These are phyloP conservation scores for Cochlearia excelsa DNA, from an alignment of 345 rosid species.

Conservation along the genomic window DNA sequence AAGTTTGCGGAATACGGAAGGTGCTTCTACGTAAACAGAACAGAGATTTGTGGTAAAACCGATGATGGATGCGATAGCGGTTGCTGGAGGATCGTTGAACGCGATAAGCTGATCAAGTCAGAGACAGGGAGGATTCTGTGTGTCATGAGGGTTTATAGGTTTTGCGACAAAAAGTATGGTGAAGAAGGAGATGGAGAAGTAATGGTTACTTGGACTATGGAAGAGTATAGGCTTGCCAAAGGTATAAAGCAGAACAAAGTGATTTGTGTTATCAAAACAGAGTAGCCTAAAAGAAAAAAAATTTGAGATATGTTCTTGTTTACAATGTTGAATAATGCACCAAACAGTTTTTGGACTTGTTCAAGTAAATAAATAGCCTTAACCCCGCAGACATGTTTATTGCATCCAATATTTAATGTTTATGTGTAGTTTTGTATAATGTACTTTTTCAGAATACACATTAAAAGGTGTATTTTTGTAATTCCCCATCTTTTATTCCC, in stretches of 20 bases:
- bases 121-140: not conserved
- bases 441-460: too few species aligned
- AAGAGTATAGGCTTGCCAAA: constrained; percentile 1
- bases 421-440: too few species aligned
- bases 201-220: not conserved
- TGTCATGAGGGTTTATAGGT: not conserved
- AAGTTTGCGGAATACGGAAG: not conserved
- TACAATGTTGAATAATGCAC: too few species aligned
- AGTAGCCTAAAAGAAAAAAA: too few species aligned
- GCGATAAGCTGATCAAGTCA: not conserved
- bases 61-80: constrained; percentile 6
- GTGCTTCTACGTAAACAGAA: not conserved
- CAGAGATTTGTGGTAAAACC: not conserved
- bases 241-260: not conserved
- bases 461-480: too few species aligned
- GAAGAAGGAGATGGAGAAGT: not conserved
- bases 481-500: not conserved
- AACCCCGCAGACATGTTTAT: too few species aligned
- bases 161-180: not conserved
- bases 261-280: not conserved
- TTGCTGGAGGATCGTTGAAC: not conserved
- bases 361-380: too few species aligned
- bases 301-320: too few species aligned
- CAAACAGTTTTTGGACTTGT: too few species aligned
- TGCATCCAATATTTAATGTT: too few species aligned